phyloP scores from a whole-genome alignment of 108 stramenopile genomes.

The Fistulifera solaris region DNA sequence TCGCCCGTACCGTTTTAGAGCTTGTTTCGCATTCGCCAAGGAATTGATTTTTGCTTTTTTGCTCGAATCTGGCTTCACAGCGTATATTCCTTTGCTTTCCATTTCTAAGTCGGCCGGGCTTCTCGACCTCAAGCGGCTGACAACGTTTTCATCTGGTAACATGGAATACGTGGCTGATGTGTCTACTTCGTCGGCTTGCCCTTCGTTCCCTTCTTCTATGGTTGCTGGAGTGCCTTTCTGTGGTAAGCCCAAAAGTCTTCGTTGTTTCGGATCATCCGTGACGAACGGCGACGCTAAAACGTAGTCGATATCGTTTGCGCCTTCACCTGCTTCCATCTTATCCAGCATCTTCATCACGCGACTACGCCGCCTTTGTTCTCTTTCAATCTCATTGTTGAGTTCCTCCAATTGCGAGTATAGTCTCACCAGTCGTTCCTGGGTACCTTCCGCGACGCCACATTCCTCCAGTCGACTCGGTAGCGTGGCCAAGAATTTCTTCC shows the following conservation, averaged over 20 bases:
- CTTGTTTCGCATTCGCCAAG: slow-evolving; percentile 52
- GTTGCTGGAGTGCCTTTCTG: slow-evolving; percentile 22
- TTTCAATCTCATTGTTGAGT: slow-evolving; percentile 60
- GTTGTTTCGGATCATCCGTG: slow-evolving; percentile 28
- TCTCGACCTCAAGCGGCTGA: slow-evolving; percentile 1
- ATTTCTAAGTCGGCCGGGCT: not conserved
- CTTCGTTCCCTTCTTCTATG: not conserved
- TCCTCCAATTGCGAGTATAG: slow-evolving; percentile 59
- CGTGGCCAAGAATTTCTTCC: slow-evolving; percentile 23
- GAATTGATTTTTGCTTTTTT: slow-evolving; percentile 11
- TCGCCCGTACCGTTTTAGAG: slow-evolving; percentile 56
- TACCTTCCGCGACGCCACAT: slow-evolving; percentile 52
- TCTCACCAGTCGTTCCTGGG: slow-evolving; percentile 64
- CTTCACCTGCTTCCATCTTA: slow-evolving; percentile 72
- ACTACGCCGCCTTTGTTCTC: slow-evolving; percentile 60
- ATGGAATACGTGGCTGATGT: not conserved
- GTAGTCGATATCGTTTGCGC: slow-evolving; percentile 75
- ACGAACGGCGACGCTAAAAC: slow-evolving; percentile 68
- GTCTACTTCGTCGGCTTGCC: not conserved
- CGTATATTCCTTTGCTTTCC: not conserved
- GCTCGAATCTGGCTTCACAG: not conserved
- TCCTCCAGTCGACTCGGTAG: slow-evolving; percentile 38
- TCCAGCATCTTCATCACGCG: slow-evolving; percentile 78
- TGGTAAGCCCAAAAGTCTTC: slow-evolving; percentile 24
- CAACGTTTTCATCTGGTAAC: too few relatives aligned